Percentiles rank a stretch among this genome's conserved stretches.
Evolutionary conservation across 768 basidiomycete species (phyloP).

Genomic region (Flagelloscypha sp.): DNA sequence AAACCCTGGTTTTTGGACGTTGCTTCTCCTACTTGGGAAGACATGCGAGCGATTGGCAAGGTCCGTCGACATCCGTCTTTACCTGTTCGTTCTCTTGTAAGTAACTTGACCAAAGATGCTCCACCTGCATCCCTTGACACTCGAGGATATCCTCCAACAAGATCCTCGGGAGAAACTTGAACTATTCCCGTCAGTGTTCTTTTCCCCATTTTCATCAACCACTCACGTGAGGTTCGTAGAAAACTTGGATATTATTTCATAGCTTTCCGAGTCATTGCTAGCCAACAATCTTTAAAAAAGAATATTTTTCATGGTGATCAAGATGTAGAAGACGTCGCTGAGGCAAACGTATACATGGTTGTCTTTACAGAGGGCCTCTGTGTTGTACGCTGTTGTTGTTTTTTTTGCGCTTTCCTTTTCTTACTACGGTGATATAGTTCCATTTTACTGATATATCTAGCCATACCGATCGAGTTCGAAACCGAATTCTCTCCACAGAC

Average conservation of each 20-base stretch:
- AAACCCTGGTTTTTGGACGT: conserved; percentile 90
- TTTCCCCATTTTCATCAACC: no score
- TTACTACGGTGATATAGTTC: no score
- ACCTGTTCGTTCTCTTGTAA: conserved; percentile 1
- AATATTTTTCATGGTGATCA: conserved; percentile 14
- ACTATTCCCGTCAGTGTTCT: conserved; percentile 69
- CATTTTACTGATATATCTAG: conserved; percentile 83
- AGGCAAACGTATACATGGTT: conserved; percentile 80
- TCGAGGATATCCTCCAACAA: conserved; percentile 89
- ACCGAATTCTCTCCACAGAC: conserved; percentile 57
- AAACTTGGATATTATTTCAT: conserved; percentile 90
- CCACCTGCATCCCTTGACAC: conserved; percentile 83
- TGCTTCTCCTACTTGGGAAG: conserved; percentile 79
- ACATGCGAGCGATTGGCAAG: conserved; percentile 80
- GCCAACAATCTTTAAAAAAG: conserved; percentile 26
- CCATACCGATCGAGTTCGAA: conserved; percentile 72
- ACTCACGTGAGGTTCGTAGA: no score
- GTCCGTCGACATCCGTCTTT: conserved; percentile 27
- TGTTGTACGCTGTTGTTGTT: conserved; percentile 36
- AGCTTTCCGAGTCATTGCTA: conserved; percentile 77
- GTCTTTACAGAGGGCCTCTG: conserved; percentile 87
- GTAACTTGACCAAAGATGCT: conserved; percentile 43
- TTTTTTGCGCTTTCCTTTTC: background rate
- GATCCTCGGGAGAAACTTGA: conserved; percentile 92
- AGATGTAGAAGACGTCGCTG: conserved; percentile 49